Conservation (phyloP, 805 yeast species). For the Vanderwaltozyma tropicalis region DNA sequence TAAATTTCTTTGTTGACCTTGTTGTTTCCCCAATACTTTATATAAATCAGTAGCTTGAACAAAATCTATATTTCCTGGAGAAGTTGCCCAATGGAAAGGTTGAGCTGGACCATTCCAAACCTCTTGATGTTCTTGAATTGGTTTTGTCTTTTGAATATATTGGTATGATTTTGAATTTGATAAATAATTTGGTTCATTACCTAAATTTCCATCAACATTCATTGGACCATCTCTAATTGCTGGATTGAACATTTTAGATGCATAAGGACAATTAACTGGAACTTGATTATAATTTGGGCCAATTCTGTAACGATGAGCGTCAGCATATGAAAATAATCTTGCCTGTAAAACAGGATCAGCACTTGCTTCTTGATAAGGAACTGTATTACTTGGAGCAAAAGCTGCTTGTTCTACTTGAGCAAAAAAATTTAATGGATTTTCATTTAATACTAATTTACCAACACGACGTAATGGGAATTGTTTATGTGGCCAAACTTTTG, state of each 20-base stretch:
- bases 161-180: slow-evolving; percentile 36
- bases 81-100: slow-evolving; percentile 77
- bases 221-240: slow-evolving; percentile 76
- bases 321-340: slow-evolving; percentile 73
- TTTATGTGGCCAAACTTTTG: slow-evolving; percentile 86
- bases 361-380: slow-evolving; percentile 72
- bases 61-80: slow-evolving; percentile 55
- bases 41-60: slow-evolving; percentile 70
- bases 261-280: slow-evolving; percentile 82
- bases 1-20: slow-evolving; percentile 73
- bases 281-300: slow-evolving; percentile 67
- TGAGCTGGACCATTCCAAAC: slow-evolving; percentile 74
- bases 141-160: slow-evolving; percentile 21
- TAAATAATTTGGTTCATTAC: slow-evolving; percentile 66
- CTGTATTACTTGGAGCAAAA: slow-evolving; percentile 76
- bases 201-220: slow-evolving; percentile 61
- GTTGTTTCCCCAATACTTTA: slow-evolving; percentile 63
- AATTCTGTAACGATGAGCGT: slow-evolving; percentile 76
- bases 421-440: slow-evolving; percentile 77
- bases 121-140: slow-evolving; percentile 58
- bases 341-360: slow-evolving; percentile 81
- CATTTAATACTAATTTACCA: slow-evolving; percentile 69
- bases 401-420: slow-evolving; percentile 85
- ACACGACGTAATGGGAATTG: slow-evolving; percentile 80
- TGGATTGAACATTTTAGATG: slow-evolving; percentile 48